Percentiles rank a stretch among this genome's conserved stretches.
Evolutionary conservation across 768 basidiomycete genomes (phyloP).

Genomic region (Pisolithus orientalis): DNA sequence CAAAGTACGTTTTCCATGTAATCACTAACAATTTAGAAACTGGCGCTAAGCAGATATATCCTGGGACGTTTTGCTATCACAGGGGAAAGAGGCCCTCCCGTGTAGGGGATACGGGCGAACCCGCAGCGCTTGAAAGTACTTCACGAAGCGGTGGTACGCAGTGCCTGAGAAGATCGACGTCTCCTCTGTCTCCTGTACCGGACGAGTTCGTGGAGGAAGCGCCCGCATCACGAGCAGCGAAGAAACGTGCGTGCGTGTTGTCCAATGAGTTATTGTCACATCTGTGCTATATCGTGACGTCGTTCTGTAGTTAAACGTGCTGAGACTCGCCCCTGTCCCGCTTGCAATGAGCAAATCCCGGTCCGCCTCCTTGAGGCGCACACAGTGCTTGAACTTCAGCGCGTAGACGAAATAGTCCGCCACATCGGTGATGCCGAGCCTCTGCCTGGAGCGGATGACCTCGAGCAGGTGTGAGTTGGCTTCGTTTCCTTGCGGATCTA

Average conservation of each 20-base stretch:
- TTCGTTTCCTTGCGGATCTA: conserved; percentile 18
- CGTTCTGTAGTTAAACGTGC: conserved; percentile 53
- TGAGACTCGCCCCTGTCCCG: conserved; percentile 70
- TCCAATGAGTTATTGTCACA: no score
- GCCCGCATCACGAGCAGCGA: conserved; percentile 28
- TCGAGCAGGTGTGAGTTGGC: conserved; percentile 47
- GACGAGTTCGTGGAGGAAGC: conserved; percentile 14
- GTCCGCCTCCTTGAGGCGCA: conserved; percentile 64
- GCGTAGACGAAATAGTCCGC: conserved; percentile 61
- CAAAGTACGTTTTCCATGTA: conserved; percentile 21
- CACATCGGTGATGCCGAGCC: conserved; percentile 58
- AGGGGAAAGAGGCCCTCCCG: conserved; percentile 45
- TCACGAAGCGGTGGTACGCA: not conserved
- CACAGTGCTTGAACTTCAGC: conserved; percentile 56
- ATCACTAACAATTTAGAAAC: not conserved
- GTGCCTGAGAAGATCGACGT: conserved; percentile 19
- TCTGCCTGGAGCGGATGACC: conserved; percentile 40
- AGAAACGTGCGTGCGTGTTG: conserved; percentile 40
- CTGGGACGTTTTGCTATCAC: not conserved
- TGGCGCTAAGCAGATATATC: not conserved
- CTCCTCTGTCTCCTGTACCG: conserved; percentile 30
- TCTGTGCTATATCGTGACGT: not conserved
- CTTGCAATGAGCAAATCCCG: conserved; percentile 68
- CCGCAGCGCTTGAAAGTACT: not conserved
- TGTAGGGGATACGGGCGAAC: conserved; percentile 24